Evolutionary conservation across 176 grass and related monocot species (phyloP), one percentile per base, ranked within the genome.

Genomic region (Poa pratensis): DNA sequence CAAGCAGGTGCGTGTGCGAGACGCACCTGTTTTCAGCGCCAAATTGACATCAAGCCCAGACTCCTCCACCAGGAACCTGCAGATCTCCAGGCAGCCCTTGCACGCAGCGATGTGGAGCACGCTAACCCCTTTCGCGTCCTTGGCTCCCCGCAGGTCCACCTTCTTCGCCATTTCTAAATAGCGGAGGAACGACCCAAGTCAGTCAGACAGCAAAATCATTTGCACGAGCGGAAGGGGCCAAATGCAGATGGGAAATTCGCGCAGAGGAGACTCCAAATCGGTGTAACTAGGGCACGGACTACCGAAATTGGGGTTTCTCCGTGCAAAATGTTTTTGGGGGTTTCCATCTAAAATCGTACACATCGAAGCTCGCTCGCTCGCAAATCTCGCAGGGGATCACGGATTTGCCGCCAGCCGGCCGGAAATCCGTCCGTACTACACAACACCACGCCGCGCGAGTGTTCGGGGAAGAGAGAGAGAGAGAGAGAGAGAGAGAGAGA

Each of bases 21-120:
- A 9, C 3, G 20, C 23, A 86, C 84, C 72, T 79, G 55, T n/a
- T 9, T 11, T 10, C 1, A 75, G 72, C 9, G 1, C 14, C 9
- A 23, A 57, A 30, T 82, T 80, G 63, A 26, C 60, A 30, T 77
- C 51, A 9, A 88, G 22, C 27, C 67, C 58, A 5, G 58, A 34
- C 18, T 83, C 75, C 85, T 91, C 89, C 27, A 73, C 53, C 4
- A 91, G 54, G 65, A 77, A 88, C 81, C n/a, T 67, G 59, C 66
- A 77, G 61, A 63, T 20, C 3, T 88, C 49, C 28, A 50, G 72
- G 30, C 1, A 4, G 17, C 86, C 86, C n/a, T 34, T 27, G 14
- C 30, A 3, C 2, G 89, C 81, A 5, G 89, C 89, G 20, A 37
- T 19, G 55, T 88, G 89, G 16, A 91, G 83, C 9, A 61, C n/a